These are phyloP conservation scores for Metschnikowia anglica DNA, from an alignment of 805 yeast genomes.

Conservation along the genomic window DNA sequence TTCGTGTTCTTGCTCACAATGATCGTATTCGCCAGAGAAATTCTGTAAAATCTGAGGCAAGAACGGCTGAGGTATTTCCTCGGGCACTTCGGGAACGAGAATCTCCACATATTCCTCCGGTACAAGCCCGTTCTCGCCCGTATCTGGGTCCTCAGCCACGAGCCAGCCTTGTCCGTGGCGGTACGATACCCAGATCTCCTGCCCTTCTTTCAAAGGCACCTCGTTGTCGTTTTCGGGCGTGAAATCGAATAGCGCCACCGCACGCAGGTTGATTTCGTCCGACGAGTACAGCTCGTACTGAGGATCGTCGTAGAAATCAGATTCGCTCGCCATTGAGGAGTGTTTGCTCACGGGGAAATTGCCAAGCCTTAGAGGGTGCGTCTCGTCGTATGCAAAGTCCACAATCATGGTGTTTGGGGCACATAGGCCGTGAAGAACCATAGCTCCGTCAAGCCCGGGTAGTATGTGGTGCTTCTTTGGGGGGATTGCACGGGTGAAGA, in stretches of 20 bases:
- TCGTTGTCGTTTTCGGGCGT: constrained; percentile 94
- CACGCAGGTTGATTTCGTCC: constrained; percentile 51
- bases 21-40: constrained; percentile 12
- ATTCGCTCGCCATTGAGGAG: constrained; percentile 11
- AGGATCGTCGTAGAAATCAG: constrained; percentile 14
- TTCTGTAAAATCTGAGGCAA: constrained; percentile 36
- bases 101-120: constrained; percentile 91
- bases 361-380: constrained; percentile 73
- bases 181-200: constrained; percentile 78
- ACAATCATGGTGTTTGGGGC: constrained; percentile 52
- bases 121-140: constrained; percentile 85
- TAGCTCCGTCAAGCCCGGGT: too few relatives aligned
- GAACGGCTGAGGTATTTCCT: constrained; percentile 47
- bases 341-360: constrained; percentile 17
- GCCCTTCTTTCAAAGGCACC: constrained; percentile 73
- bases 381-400: constrained; percentile 77
- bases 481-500: too few relatives aligned
- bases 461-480: too few relatives aligned
- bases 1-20: not conserved
- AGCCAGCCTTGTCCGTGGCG: constrained; percentile 99
- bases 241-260: constrained; percentile 87
- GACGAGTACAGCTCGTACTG: constrained; percentile 17
- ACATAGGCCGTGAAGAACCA: constrained; percentile 14
- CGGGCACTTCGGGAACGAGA: constrained; percentile 29
- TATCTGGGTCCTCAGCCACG: constrained; percentile 77